Conservation (phyloP, 352 stramenopile species). For the Pythium myriotylum region DNA sequence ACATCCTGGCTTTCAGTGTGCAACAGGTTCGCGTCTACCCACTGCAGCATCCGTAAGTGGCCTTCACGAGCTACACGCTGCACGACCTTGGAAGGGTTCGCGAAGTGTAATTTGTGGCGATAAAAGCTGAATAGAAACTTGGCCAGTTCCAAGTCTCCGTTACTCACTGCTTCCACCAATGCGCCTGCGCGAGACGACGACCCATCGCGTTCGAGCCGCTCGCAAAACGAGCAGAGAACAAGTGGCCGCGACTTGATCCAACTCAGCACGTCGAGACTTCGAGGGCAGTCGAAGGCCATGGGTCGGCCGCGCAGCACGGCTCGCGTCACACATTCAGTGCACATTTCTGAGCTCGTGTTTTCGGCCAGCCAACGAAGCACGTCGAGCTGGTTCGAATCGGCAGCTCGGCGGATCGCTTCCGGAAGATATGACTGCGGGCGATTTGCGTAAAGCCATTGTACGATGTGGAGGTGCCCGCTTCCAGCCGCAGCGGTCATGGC, state of each 20-base stretch:
- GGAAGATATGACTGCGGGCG: background rate
- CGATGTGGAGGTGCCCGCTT: background rate
- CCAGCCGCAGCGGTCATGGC: conserved; percentile 6
- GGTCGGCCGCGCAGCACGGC: background rate
- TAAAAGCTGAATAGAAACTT: background rate
- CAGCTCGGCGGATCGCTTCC: conserved; percentile 9
- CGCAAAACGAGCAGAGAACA: background rate
- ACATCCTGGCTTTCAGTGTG: background rate
- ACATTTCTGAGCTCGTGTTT: background rate
- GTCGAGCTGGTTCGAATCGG: background rate
- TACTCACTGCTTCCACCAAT: background rate
- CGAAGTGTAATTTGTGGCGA: background rate
- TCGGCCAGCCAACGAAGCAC: conserved; percentile 5
- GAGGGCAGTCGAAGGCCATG: too few relatives aligned
- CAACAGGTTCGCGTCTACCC: background rate
- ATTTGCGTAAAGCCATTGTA: conserved; percentile 10
- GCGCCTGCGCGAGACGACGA: background rate
- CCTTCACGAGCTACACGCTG: background rate
- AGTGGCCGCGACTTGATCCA: background rate
- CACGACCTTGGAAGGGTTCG: background rate
- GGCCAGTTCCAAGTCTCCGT: background rate
- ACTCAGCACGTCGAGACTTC: background rate
- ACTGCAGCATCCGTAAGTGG: background rate
- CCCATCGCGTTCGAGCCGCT: background rate
- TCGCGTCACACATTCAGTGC: background rate